These are phyloP conservation scores for Cladophialophora chaetospira DNA, from an alignment of 2,329 filamentous ascomycete genomes.

Conservation along the genomic window DNA sequence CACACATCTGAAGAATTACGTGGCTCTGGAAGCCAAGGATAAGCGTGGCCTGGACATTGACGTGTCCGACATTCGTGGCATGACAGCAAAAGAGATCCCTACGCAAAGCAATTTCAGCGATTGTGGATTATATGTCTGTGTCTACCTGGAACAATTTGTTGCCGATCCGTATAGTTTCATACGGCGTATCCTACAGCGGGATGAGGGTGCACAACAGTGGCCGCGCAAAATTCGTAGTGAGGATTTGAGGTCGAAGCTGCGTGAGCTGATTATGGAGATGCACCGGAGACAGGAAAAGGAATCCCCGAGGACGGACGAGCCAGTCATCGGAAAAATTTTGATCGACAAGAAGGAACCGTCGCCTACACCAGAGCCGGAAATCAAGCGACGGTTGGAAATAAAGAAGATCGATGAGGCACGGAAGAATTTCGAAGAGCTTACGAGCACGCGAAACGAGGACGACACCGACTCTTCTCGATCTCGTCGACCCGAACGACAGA, in stretches of 20 bases:
- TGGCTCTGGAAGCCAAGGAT: constrained; percentile 69
- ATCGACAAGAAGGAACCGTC: constrained; percentile 15
- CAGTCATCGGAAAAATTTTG: constrained; percentile 30
- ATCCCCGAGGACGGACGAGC: constrained; percentile 37
- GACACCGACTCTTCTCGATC: background rate
- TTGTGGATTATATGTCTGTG: constrained; percentile 83
- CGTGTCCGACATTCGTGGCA: constrained; percentile 55
- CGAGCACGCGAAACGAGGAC: background rate
- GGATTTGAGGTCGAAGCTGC: constrained; percentile 28
- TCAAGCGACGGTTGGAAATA: background rate
- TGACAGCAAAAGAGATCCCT: constrained; percentile 75
- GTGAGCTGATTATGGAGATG: constrained; percentile 31
- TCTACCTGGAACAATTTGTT: constrained; percentile 82
- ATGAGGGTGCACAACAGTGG: constrained; percentile 55
- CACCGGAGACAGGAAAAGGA: constrained; percentile 30
- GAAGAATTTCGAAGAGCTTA: constrained; percentile 8
- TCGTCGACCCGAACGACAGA: background rate
- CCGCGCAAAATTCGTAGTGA: constrained; percentile 27
- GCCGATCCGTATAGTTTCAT: constrained; percentile 72
- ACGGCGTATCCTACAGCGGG: constrained; percentile 63
- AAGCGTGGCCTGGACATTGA: constrained; percentile 48
- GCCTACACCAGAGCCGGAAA: background rate
- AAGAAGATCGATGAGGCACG: constrained; percentile 18
- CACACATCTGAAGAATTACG: constrained; percentile 71
- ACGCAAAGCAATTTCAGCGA: constrained; percentile 82